phyloP scores from a whole-genome alignment of 2,329 filamentous ascomycete genomes.

The Pseudogymnoascus sp. region DNA sequence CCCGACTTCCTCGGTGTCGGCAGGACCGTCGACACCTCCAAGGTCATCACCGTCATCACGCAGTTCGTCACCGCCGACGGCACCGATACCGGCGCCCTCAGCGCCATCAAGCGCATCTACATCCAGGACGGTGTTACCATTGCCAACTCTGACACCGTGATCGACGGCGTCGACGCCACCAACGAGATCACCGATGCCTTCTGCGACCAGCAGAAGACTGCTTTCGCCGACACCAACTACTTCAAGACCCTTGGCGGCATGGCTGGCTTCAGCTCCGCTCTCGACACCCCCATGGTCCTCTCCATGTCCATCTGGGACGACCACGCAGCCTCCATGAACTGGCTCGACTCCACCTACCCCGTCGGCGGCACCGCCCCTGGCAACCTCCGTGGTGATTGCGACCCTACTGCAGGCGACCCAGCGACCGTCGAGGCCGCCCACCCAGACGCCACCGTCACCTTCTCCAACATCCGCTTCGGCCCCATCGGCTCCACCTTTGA shows the following conservation, averaged over 20 bases:
- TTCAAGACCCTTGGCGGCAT: slow-evolving; percentile 48
- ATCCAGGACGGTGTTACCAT: slow-evolving; percentile 44
- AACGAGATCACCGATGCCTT: slow-evolving; percentile 45
- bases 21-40: slow-evolving; percentile 42
- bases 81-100: slow-evolving; percentile 41
- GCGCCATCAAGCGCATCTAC: slow-evolving; percentile 44
- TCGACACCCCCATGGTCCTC: slow-evolving; percentile 50
- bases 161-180: slow-evolving; percentile 35
- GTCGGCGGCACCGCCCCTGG: slow-evolving; percentile 35
- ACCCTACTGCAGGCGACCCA: slow-evolving; percentile 40
- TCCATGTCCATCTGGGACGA: slow-evolving; percentile 47
- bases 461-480: slow-evolving; percentile 11
- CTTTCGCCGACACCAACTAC: slow-evolving; percentile 41
- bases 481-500: slow-evolving; percentile 8
- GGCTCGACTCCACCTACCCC: slow-evolving; percentile 61
- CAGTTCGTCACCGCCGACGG: slow-evolving; percentile 42
- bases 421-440: slow-evolving; percentile 35
- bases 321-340: slow-evolving; percentile 57
- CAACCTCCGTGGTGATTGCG: slow-evolving; percentile 43
- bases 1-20: slow-evolving; percentile 47
- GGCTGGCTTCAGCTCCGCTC: slow-evolving; percentile 41
- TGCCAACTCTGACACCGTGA: slow-evolving; percentile 35
- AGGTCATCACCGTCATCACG: slow-evolving; percentile 48
- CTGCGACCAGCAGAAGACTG: slow-evolving; percentile 44
- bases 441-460: slow-evolving; percentile 35